Evolutionary conservation across 805 yeast genomes (phyloP), one percentile per base, ranked within the genome.

Genomic region (Candida wancherniae): DNA sequence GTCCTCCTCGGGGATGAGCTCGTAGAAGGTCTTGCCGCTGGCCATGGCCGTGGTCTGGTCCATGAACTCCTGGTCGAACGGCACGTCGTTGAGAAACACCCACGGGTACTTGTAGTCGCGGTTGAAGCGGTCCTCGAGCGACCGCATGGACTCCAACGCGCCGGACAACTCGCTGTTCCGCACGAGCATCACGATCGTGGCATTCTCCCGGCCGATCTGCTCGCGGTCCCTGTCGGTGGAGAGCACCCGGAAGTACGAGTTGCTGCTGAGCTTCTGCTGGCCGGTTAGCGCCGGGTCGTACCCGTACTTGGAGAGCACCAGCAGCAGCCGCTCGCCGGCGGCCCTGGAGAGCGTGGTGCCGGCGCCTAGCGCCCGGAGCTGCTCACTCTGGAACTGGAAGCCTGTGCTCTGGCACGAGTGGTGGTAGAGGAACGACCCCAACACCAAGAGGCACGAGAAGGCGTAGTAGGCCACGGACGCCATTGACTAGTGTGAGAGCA

Each of bases 111-210:
- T 48, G 35, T 58, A 65, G 31, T 62, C 37, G 20, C 48, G 40
- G 33, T 66, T 66, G 45, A 66, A 66, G 22, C 71, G 39, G 38
- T 66, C 71, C 36, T 66, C 71, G 10, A 66, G 49, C 14, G 67
- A 60, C 31, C 71, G 45, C 55, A 66, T 65, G 9, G 69, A 60
- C 35, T 26, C 41, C 13, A 87, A 55, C 0, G 92, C 95, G 1
- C 81, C 87, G 8, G 70, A 66, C 8, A 87, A 56, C 54, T 87
- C 97, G 61, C 71, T 67, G 53, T 87, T 87, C 33, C 97, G 65
- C 22, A 84, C 94, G 16, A 88, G 71, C 95, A 88, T 87, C 33
- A 88, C 70, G 16, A 88, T 55, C 0, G 94, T 81, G 3, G 97
- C 97, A 53, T 86, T 87, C 48, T 84, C 94, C 12, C 40, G 51